Percentiles rank a stretch among this genome's conserved stretches.
phyloP scores from a whole-genome alignment of 73 alveolate genomes.

The Effrenium voratum region DNA sequence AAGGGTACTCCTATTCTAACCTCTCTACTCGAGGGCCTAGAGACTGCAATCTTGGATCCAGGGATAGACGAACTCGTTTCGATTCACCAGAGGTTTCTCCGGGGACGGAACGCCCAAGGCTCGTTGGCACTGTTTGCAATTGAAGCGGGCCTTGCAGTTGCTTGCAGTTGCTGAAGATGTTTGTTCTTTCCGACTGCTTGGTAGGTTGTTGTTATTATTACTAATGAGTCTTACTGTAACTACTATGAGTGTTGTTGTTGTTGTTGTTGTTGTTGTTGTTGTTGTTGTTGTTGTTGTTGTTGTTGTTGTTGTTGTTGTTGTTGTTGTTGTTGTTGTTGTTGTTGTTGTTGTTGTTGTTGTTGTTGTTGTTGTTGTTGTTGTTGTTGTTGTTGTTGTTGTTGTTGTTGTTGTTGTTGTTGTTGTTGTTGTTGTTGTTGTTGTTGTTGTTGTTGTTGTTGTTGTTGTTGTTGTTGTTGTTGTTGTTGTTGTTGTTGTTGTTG shows the following conservation, averaged over 20 bases:
- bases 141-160: too few relatives aligned
- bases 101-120: too few relatives aligned
- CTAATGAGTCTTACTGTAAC: not conserved
- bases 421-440: not conserved
- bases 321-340: not conserved
- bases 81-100: too few relatives aligned
- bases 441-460: not conserved
- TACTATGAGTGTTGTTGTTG: too few relatives aligned
- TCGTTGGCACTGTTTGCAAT: too few relatives aligned
- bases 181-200: too few relatives aligned
- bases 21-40: too few relatives aligned
- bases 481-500: not conserved
- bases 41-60: too few relatives aligned
- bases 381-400: not conserved
- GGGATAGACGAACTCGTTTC: too few relatives aligned
- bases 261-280: not conserved
- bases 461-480: not conserved
- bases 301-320: not conserved
- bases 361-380: conserved; percentile 1
- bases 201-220: not conserved
- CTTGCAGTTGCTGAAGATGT: too few relatives aligned
- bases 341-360: not conserved
- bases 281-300: not conserved
- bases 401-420: not conserved
- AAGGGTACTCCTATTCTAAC: too few relatives aligned